phyloP scores from a whole-genome alignment of 140 eudicot genomes.

The Bidens hawaiensis region DNA sequence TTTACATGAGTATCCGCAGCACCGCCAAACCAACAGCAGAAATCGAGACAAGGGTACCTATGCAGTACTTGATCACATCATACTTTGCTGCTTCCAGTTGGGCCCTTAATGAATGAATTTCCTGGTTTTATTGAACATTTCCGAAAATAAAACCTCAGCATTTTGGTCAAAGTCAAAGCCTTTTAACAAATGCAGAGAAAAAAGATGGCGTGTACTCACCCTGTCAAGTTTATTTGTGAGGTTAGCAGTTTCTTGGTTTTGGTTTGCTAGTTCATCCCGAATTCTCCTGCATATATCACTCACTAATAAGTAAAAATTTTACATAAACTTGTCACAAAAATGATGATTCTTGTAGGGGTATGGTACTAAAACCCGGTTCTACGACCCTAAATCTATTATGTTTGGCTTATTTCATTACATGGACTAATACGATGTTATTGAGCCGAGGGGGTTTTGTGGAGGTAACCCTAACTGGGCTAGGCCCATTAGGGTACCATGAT shows the following conservation, averaged over 20 bases:
- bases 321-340: neutral
- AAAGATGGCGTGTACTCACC: constrained; percentile 39
- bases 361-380: no score
- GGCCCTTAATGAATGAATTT: constrained; percentile 83
- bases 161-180: neutral
- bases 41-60: constrained; percentile 87
- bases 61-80: constrained; percentile 93
- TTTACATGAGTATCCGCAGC: constrained; percentile 73
- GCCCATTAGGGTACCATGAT: no score
- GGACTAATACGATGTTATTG: no score
- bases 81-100: constrained; percentile 94
- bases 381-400: no score
- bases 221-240: constrained; percentile 92
- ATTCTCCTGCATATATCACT: constrained; percentile 68
- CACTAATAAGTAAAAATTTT: neutral
- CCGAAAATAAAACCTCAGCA: constrained; percentile 1
- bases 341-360: no score
- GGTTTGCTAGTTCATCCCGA: constrained; percentile 81
- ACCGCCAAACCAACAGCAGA: constrained; percentile 96
- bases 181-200: neutral
- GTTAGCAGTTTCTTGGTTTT: constrained; percentile 83
- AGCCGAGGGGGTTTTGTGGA: no score
- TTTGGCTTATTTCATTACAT: no score
- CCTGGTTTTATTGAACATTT: constrained; percentile 42
- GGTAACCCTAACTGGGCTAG: no score